Base-by-base conservation (phyloP, 345 rosid genomes). In the Laguncularia racemosa region DNA sequence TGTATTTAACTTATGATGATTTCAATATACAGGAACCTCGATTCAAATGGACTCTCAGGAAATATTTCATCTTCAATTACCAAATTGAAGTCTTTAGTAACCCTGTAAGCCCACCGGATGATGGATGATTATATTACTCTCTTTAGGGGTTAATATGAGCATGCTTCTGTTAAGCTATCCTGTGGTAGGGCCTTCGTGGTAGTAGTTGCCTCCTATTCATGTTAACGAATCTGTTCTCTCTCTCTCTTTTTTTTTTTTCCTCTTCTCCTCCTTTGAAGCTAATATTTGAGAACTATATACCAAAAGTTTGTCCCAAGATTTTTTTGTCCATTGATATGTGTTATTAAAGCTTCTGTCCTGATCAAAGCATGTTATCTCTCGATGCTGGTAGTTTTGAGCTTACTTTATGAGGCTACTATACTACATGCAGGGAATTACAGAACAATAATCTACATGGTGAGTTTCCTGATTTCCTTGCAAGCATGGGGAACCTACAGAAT, bases 31-130 rank as follows among this genome's bases (percentile, higher is more conserved):
- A 89, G 96, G 78, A 81, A 48, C 59, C 75, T 89, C 56, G 79
- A 67, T 52, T 84, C 98, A 62, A 80, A 46, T 64, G 98, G 89
- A 71, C 80, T 92, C 69, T 72, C 86, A 0, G 96, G 98, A 78
- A 84, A 76, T 62, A 76, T 92, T 62, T 86, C 93, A 17, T 79
- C 81, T 64, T 73, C 87, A 20, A 80, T 92, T 28, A 76, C 77
- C 54, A 83, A 77, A 70, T 76, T 92, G 52, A 83, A 81, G 87
- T 80, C 68, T 67, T 74, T 89, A 76, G 83, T 72, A 62, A 83
- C 69, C 51, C 72, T 92, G 96, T 92, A 77, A 83, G 89, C 66
- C 40, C 9, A 49, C 51, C 44, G 21, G 46, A 54, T 61, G 62
- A 56, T 55, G 53, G 44, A 16, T 46, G 20, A 57, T 33, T 2